These are phyloP conservation scores for Cochlearia excelsa DNA, from an alignment of 345 rosid species.

Conservation along the genomic window DNA sequence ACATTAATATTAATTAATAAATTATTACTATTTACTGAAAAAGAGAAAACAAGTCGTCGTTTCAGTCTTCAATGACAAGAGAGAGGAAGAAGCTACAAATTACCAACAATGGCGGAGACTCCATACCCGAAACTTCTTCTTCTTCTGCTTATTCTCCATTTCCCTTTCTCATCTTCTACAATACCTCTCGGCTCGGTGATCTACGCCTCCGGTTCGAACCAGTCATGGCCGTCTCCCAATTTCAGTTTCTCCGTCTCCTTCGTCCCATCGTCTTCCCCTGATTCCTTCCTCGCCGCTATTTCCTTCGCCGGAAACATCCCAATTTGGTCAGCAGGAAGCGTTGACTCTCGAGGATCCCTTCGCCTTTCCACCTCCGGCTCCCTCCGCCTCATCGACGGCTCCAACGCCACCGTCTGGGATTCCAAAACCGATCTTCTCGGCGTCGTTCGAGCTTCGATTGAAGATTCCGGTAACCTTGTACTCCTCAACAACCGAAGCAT, in stretches of 20 bases:
- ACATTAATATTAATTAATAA: no score
- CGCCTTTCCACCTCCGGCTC: constrained; percentile 45
- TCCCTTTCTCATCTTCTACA: constrained; percentile 24
- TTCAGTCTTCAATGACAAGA: no score
- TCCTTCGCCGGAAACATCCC: constrained; percentile 41
- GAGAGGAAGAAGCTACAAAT: no score
- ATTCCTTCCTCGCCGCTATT: constrained; percentile 45
- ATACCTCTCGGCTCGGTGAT: constrained; percentile 48
- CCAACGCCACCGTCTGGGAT: constrained; percentile 56
- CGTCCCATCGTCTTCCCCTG: constrained; percentile 31
- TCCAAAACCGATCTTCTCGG: constrained; percentile 48
- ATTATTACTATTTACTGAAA: no score
- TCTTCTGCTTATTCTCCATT: not conserved
- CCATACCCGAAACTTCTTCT: constrained; percentile 16
- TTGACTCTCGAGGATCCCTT: constrained; percentile 53
- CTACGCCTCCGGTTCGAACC: constrained; percentile 41
- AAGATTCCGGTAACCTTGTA: constrained; percentile 55
- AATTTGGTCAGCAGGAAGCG: constrained; percentile 57
- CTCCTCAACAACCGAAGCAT: constrained; percentile 37
- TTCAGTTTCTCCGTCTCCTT: constrained; percentile 47
- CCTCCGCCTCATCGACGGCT: constrained; percentile 57
- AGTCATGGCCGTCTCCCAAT: constrained; percentile 45
- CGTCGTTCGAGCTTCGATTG: constrained; percentile 47
- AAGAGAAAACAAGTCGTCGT: no score
- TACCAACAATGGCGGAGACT: constrained; percentile 23